phyloP scores from a whole-genome alignment of 148 eudicot species.

The Tetragonia tetragonoides region DNA sequence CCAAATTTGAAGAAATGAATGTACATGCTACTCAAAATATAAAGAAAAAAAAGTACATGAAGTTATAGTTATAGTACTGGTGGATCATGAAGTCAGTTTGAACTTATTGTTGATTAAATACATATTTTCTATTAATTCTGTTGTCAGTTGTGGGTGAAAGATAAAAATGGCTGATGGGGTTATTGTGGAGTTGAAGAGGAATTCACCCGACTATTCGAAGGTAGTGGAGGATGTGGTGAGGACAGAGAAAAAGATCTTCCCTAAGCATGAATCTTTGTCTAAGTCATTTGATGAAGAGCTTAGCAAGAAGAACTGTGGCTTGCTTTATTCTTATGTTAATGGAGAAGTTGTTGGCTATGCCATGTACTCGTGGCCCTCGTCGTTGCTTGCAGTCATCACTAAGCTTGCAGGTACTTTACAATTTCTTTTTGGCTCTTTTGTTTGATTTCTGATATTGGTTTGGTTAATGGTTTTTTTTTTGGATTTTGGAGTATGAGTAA shows the following conservation, averaged over 20 bases:
- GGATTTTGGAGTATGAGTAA: background rate
- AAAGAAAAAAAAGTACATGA: no score
- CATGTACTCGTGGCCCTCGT: slow-evolving; percentile 83
- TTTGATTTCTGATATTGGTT: background rate
- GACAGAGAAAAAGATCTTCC: slow-evolving; percentile 76
- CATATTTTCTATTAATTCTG: background rate
- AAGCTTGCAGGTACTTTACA: slow-evolving; percentile 71
- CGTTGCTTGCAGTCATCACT: slow-evolving; percentile 64
- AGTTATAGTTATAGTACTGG: no score
- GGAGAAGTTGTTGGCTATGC: slow-evolving; percentile 78
- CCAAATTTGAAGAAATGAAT: no score
- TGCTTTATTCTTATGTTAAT: slow-evolving; percentile 44
- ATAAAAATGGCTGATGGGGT: slow-evolving; percentile 38
- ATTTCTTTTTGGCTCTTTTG: background rate
- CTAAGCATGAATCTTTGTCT: slow-evolving; percentile 88
- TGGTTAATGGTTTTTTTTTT: background rate
- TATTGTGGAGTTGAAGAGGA: slow-evolving; percentile 49
- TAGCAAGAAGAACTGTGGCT: slow-evolving; percentile 59
- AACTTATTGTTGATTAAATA: no score
- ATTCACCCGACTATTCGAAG: slow-evolving; percentile 39
- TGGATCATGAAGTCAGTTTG: no score
- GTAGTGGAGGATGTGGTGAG: slow-evolving; percentile 62
- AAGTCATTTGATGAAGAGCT: slow-evolving; percentile 58
- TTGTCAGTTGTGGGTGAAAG: background rate
- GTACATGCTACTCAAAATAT: no score